Base-by-base conservation (phyloP, 1,284 basidiomycete species). In the Trametes hirsuta region DNA sequence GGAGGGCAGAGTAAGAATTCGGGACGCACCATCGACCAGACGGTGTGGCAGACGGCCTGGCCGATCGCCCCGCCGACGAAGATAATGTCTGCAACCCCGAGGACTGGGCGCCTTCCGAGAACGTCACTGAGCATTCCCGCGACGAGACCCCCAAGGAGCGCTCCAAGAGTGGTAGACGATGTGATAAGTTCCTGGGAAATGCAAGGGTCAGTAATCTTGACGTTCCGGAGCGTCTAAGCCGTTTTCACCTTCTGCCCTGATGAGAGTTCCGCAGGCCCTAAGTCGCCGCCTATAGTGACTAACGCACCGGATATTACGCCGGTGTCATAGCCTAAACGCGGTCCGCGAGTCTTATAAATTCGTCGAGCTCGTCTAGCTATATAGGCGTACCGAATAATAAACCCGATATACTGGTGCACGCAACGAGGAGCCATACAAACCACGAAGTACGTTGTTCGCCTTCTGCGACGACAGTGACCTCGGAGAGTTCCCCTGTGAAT, bases 251-350 rank as follows among this genome's bases (percentile, higher is more conserved):
- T 91, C 73, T 93, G 85, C 45, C 80, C 77, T 63, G 85, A 80
- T 0, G 85, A 84, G 11, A 93, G 77, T 9, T 72, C 70, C 12
- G 75, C 72, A 10, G 86, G 79, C 4, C 89, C 89, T 25, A 93
- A 78, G 68, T 93, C 90, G 2, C 79, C 77, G 0, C 84, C 82
- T 60, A 94, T 91, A 6, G 84, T 86, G 14, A 93, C 89, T 36
- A 93, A 79, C 14, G 90, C 86, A 34, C 90, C 90, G 61, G 87
- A 89, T 37, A 93, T 88, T 15, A 91, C 88, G 40, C 90, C 90
- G 2, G 91, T 93, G 70, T 93, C 91, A 69, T 92, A 92, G 24
- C 90, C 88, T 90, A 60, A 9, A 55, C n/a, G 4, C n/a, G 14
- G 22, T 55, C 24, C 2, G 10, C 24, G 37, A 40, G 3, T 22